These are phyloP conservation scores for Marasmius tenuissimus DNA, from an alignment of 1,284 basidiomycete genomes.

Conservation along the genomic window DNA sequence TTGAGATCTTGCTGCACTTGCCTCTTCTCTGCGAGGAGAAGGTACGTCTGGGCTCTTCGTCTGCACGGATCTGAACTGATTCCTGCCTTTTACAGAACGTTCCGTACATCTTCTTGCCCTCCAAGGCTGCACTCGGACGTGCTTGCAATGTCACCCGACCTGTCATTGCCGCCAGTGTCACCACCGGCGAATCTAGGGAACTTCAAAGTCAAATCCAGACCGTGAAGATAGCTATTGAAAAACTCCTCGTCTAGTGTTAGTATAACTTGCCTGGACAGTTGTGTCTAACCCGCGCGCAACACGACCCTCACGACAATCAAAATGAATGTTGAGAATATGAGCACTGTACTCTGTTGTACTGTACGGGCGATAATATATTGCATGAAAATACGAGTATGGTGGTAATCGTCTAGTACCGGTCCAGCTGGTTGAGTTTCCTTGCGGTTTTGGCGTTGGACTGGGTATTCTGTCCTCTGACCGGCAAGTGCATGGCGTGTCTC, in stretches of 20 bases:
- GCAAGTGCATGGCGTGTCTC: slow-evolving; percentile 85
- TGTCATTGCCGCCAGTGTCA: slow-evolving; percentile 94
- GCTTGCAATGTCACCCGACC: slow-evolving; percentile 96
- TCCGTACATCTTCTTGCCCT: slow-evolving; percentile 93
- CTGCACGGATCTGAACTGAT: background rate
- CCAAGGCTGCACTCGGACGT: slow-evolving; percentile 92
- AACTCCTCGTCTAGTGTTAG: slow-evolving; percentile 39
- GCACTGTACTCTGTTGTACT: background rate
- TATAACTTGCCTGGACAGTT: background rate
- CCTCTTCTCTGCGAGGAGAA: slow-evolving; percentile 99
- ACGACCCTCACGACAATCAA: background rate
- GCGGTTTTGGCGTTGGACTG: slow-evolving; percentile 86
- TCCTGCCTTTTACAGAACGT: slow-evolving; percentile 67
- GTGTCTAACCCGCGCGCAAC: background rate
- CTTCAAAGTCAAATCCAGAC: slow-evolving; percentile 88
- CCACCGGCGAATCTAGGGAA: slow-evolving; percentile 94
- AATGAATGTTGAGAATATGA: background rate
- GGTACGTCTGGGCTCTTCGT: slow-evolving; percentile 37
- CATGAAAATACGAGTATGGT: background rate
- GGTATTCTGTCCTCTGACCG: slow-evolving; percentile 89
- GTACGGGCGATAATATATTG: background rate
- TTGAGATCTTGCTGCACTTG: slow-evolving; percentile 97
- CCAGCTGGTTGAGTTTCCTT: slow-evolving; percentile 77
- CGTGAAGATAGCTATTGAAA: slow-evolving; percentile 89
- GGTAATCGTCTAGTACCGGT: slow-evolving; percentile 30